Evolutionary conservation across 257 asterid genomes (phyloP).

Genomic region (Jasminum sambac): DNA sequence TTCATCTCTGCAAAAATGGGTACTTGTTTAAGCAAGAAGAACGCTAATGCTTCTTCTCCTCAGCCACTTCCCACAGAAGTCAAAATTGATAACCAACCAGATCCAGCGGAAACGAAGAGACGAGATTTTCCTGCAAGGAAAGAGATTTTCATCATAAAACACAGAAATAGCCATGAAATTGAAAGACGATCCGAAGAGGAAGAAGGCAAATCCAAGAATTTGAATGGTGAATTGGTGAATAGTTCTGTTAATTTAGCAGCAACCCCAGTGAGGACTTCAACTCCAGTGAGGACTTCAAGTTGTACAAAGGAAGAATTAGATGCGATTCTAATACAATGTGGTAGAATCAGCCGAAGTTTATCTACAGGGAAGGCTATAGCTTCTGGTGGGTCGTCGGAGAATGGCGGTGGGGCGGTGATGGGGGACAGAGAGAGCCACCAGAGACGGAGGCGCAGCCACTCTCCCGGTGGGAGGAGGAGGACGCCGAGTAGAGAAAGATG

Average conservation of each 20-base stretch:
- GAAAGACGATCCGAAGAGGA: conserved; percentile 58
- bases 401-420: conserved; percentile 41
- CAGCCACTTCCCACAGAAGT: conserved; percentile 33
- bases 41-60: conserved; percentile 39
- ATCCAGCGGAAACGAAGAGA: conserved; percentile 38
- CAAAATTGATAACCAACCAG: conserved; percentile 40
- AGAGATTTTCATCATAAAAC: conserved; percentile 73
- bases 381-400: conserved; percentile 40
- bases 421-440: conserved; percentile 66
- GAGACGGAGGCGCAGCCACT: conserved; percentile 58
- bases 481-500: conserved; percentile 94
- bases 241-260: conserved; percentile 30
- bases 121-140: conserved; percentile 59
- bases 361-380: conserved; percentile 60
- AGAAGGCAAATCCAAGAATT: conserved; percentile 35
- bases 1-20: conserved; percentile 56
- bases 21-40: conserved; percentile 89
- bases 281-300: conserved; percentile 78
- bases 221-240: conserved; percentile 18
- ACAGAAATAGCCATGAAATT: conserved; percentile 73
- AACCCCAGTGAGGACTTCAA: conserved; percentile 76
- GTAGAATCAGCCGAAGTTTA: conserved; percentile 92
- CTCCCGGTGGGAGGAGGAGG: conserved; percentile 77
- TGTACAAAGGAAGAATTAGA: conserved; percentile 96
- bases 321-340: conserved; percentile 94